phyloP scores from a whole-genome alignment of 345 rosid species.

The Carallia brachiata region DNA sequence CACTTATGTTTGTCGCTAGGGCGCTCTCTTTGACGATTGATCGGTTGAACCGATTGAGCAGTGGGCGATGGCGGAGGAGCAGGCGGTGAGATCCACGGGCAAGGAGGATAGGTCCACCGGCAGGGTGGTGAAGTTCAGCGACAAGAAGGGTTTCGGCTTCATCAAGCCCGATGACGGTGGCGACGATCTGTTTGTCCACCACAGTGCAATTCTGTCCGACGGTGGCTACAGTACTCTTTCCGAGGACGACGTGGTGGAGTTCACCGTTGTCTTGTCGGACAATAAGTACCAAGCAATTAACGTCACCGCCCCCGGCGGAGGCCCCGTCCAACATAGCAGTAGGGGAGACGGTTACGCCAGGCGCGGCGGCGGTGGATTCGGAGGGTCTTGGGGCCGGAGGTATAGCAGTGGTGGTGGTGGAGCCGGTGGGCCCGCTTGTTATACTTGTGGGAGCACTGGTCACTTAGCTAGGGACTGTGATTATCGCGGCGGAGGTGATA shows the following conservation, averaged over 20 bases:
- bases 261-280: constrained; percentile 23
- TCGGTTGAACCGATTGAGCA: not conserved
- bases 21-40: not conserved
- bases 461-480: constrained; percentile 2
- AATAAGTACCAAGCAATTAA: constrained; percentile 36
- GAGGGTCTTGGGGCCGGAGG: constrained; percentile 1
- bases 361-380: constrained; percentile 11
- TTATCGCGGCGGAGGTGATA: no score
- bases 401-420: not conserved
- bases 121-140: constrained; percentile 69
- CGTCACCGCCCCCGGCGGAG: constrained; percentile 38
- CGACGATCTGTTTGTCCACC: constrained; percentile 88
- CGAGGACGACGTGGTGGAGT: constrained; percentile 37
- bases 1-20: not conserved
- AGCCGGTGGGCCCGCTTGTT: not conserved
- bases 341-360: constrained; percentile 16
- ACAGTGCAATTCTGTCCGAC: constrained; percentile 72
- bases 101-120: constrained; percentile 48
- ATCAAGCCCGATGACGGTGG: constrained; percentile 85
- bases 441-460: not conserved
- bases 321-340: constrained; percentile 10
- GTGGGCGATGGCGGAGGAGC: constrained; percentile 26
- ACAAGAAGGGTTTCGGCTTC: constrained; percentile 85
- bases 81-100: constrained; percentile 8
- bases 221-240: constrained; percentile 38